Evolutionary conservation across 192 early-diverging fungal species (phyloP).

Genomic region (Linnemannia zychae): DNA sequence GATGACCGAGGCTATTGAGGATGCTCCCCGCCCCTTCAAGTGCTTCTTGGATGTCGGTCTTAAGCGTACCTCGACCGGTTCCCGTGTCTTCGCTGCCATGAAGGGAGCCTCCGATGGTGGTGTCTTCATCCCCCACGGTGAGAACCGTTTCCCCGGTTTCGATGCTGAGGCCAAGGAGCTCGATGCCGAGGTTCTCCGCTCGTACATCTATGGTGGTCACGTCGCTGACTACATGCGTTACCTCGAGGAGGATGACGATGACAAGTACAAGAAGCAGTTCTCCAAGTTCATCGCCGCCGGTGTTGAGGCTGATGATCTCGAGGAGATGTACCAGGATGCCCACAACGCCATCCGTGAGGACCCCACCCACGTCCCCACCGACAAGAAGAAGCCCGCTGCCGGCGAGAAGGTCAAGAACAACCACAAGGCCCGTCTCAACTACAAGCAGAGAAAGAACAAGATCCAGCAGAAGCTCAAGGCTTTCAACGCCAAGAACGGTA

Average conservation of each 20-base stretch:
- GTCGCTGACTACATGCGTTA: slow-evolving; percentile 98
- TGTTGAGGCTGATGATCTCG: slow-evolving; percentile 89
- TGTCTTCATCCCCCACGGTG: slow-evolving; percentile 95
- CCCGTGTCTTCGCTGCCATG: slow-evolving; percentile 96
- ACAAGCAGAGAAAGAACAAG: slow-evolving; percentile 92
- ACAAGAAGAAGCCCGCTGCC: slow-evolving; percentile 77
- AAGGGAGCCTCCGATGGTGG: slow-evolving; percentile 99
- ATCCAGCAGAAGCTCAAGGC: slow-evolving; percentile 92
- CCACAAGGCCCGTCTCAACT: slow-evolving; percentile 79
- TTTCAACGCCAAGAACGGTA: slow-evolving; percentile 69
- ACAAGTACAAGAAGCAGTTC: slow-evolving; percentile 97
- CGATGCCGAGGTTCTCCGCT: slow-evolving; percentile 92
- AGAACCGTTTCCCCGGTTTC: slow-evolving; percentile 98
- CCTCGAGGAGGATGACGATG: slow-evolving; percentile 99
- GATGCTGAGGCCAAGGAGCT: slow-evolving; percentile 88
- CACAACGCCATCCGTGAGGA: slow-evolving; percentile 96
- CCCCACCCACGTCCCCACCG: slow-evolving; percentile 78
- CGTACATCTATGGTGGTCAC: slow-evolving; percentile 99
- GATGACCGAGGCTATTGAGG: slow-evolving; percentile 90
- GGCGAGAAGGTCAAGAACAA: slow-evolving; percentile 83
- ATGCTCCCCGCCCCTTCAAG: slow-evolving; percentile 98
- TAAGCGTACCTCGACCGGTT: slow-evolving; percentile 96
- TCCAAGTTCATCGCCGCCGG: slow-evolving; percentile 91
- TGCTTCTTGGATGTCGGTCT: slow-evolving; percentile 98
- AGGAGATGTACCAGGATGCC: slow-evolving; percentile 94